Evolutionary conservation across 2,329 filamentous ascomycete genomes (phyloP), one percentile per base, ranked within the genome.

Genomic region (Torrubiella hemipterigena): DNA sequence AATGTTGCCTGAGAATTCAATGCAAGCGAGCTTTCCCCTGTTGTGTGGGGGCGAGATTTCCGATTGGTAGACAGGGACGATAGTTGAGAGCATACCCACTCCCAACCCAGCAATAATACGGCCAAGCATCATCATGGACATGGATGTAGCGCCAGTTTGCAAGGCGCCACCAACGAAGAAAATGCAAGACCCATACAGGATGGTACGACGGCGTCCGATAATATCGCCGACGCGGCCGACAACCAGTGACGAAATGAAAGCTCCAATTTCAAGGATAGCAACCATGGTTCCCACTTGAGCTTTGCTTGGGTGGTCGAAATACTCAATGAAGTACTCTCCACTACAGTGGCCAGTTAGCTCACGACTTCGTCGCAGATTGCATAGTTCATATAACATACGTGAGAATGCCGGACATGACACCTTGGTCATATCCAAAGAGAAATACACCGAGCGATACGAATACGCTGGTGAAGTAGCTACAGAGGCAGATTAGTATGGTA

Each of bases 1-100:
- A 40, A 98, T 93, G 57, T 98, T 98, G 32, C 91, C 91, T 0
- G 89, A 89, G 50, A 96, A 98, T 55, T 98, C 91, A 43, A 98
- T 96, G 55, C 91, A 96, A 16, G 89, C 91, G 38, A 98, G 69
- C 59, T 91, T 93, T 40, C 91, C 91, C 47, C 91, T 73, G 56
- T 94, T 96, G 51, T 98, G 91, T 5, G 91, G 86, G 29, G 91
- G 91, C 26, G 89, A 95, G 48, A 94, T 93, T 52, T 94, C 87
- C 27, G 86, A 89, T 52, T 94, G 86, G 51, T 93, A 94, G 27
- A 94, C 81, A 1, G 87, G 87, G 2, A 94, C 85, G 43, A 94
- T 93, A 29, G 86, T 89, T 1, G 86, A 93, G 28, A 93, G 67
- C 50, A 86, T 81, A 54, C 87, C 87, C 37, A 94, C 84, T 25